A percentile compares a stretch with the other conserved stretches of the same genome.
Evolutionary conservation across 163 green algal genomes (phyloP).

Genomic region (Scenedesmus sp.): DNA sequence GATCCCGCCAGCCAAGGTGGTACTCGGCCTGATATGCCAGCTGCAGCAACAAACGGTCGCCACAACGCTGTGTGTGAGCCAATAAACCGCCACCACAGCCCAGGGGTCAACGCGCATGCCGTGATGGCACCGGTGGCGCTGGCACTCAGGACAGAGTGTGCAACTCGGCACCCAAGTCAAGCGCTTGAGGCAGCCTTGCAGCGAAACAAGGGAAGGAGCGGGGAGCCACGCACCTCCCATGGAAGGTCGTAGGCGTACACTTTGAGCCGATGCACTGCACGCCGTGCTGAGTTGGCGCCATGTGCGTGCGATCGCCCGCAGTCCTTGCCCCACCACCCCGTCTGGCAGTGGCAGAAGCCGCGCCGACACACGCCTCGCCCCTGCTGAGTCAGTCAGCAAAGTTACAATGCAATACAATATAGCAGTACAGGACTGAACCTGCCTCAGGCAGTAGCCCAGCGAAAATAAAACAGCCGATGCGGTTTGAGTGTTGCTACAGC

Average conservation of each 20-base stretch:
- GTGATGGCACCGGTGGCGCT: too few relatives aligned
- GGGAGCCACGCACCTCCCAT: background rate
- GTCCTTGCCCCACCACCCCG: slow-evolving; percentile 37
- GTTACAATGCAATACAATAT: too few relatives aligned
- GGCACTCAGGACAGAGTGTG: too few relatives aligned
- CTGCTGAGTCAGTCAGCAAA: background rate
- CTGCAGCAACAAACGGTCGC: background rate
- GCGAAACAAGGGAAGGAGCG: background rate
- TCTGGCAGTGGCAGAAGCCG: slow-evolving; percentile 35
- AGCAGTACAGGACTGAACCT: too few relatives aligned
- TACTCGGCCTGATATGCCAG: slow-evolving; percentile 31
- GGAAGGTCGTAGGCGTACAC: slow-evolving; percentile 38
- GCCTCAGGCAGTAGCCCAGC: too few relatives aligned
- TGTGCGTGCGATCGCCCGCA: background rate
- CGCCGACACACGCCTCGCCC: slow-evolving; percentile 12
- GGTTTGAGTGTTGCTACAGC: too few relatives aligned
- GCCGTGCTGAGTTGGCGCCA: slow-evolving; percentile 11
- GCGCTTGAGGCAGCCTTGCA: background rate
- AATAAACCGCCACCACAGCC: too few relatives aligned
- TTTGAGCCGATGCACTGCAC: background rate
- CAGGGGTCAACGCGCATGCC: too few relatives aligned
- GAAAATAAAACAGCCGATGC: too few relatives aligned
- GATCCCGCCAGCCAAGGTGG: slow-evolving; percentile 10
- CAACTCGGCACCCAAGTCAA: too few relatives aligned
- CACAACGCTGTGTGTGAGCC: background rate